Base-by-base conservation (phyloP, 768 basidiomycete genomes). In the Suillus subluteus region DNA sequence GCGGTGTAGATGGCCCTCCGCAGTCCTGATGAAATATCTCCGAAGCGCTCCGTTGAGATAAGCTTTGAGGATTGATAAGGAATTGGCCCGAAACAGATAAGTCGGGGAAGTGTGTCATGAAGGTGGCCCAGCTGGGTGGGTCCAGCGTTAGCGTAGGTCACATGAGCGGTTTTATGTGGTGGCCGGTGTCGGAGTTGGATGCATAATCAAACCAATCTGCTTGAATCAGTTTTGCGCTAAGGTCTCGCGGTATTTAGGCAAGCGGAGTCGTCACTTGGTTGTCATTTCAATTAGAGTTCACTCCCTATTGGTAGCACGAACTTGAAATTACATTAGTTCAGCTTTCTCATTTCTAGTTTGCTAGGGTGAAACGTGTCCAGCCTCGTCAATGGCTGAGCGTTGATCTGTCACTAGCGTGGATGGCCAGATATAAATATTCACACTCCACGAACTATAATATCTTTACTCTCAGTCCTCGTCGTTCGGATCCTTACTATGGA, bases 401-500 rank as follows among this genome's bases (percentile, higher is more conserved):
- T 55, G 54, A 56, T 35, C 55, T 35, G 18, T 35, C 21, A 56
- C 55, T 37, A 32, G 35, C 35, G 35, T 56, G 18, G 35, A 56
- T 37, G 32, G 21, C 55, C 32, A 56, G 21, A 56, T 56, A 56
- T 56, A 56, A 56, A 56, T 6, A n/a, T 13, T 21, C 48, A 21
- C 30, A 18, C 11, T 21, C 9, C 26, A 54, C 54, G 2, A 55
- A 30, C 32, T 9, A 55, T 9, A 15, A 13, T 52, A 52, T 16
- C 32, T 35, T 56, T 18, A n/a, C 21, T n/a, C 55, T 15, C 35
- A n/a, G 21, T 37, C 55, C 11, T 56, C 21, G 12, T 32, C 30
- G 8, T 12, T 18, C 12, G 5, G 16, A 32, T 26, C 13, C 30
- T 15, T 3, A 62, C 37, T 50, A 83, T 83, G 82, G 77, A 84